Base-by-base conservation (phyloP, 1,284 basidiomycete genomes). In the Ceratobasidium sp. region DNA sequence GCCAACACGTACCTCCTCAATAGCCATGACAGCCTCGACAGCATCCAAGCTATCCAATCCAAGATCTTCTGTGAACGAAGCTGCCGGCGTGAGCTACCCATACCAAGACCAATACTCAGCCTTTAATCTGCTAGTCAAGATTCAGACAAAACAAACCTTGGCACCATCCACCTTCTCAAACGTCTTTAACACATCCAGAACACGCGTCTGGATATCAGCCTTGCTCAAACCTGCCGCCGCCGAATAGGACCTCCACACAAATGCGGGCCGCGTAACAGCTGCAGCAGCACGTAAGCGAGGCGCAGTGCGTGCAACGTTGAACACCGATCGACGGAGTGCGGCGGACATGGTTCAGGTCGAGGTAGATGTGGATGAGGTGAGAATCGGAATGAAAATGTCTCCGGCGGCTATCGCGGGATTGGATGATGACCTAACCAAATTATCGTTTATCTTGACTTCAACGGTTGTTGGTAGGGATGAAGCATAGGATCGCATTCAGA, bases 11-110 rank as follows among this genome's bases (percentile, higher is more conserved):
- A 96, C 97, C 92, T 99, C 97, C 88, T 99, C 98, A 82, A 99
- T 95, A 66, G 97, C 97, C 97, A 99, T 99, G 83, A 99, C 96
- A 60, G 99, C 97, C 86, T 99, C 98, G 60, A 99, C 97, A 64
- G 97, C 92, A 86, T 99, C 98, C 84, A 99, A 89, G 83, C 97
- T 98, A 88, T 99, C 98, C 69, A 99, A 90, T 53, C 96, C 95
- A 78, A 99, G 92, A 88, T 99, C 97, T 68, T 90, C 88, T 78
- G 93, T 89, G 87, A 99, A 99, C 46, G 93, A 90, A 40, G 97
- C 89, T 20, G 91, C 85, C 42, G 91, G 81, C 20, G 91, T 88
- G 82, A 99, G 89, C 97, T 98, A 77, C 28, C 18, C 39, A 28
- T 63, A 71, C 72, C 64, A 5, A 46, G 10, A 28, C 46, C 33